Evolutionary conservation across 129 eudicot species (phyloP), one percentile per base, ranked within the genome.

Genomic region (Chrysanthemum seticuspe): DNA sequence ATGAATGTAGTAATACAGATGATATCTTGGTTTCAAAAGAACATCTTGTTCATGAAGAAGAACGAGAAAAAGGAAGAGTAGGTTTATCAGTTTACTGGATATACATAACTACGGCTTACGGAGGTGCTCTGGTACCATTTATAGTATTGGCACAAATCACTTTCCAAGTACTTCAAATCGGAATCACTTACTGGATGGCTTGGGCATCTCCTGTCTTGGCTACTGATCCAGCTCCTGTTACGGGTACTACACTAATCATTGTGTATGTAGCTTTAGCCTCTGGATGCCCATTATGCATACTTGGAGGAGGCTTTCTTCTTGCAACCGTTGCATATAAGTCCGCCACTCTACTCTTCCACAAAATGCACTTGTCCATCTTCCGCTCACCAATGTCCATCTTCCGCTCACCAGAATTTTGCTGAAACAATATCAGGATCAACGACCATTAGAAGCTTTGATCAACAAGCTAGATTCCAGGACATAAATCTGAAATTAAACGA

Each of bases 111-210:
- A 77, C 72, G 1, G 79, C 79, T 18, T 77, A 76, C 12, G 73
- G 85, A 45, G 85, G 85, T 9, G 76, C 82, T 18, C 71, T 82
- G 21, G 64, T 67, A 3, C 85, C 82, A 8, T 45, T 82, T 47
- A 82, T 82, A 45, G 47, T 82, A 47, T 13, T 82, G 56, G 48
- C 82, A n/a, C 85, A 82, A 45, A 13, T 77, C 14, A 12, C 66
- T 11, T 82, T 82, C 56, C 85, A 82, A 45, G 4, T 51, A 31
- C 82, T 91, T 78, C 90, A 86, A 62, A 86, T 91, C 27, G 89
- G 89, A 76, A 88, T 92, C 87, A 86, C 84, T 58, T 91, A 91
- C 51, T 91, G 97, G 97, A 91, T 91, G 96, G 97, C 97, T 68
- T 91, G 92, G 97, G 97, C 90, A 58, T 82, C 90, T 52, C 97